Conservation (phyloP, 331 rosid species). For the Pyracantha coccinea region DNA sequence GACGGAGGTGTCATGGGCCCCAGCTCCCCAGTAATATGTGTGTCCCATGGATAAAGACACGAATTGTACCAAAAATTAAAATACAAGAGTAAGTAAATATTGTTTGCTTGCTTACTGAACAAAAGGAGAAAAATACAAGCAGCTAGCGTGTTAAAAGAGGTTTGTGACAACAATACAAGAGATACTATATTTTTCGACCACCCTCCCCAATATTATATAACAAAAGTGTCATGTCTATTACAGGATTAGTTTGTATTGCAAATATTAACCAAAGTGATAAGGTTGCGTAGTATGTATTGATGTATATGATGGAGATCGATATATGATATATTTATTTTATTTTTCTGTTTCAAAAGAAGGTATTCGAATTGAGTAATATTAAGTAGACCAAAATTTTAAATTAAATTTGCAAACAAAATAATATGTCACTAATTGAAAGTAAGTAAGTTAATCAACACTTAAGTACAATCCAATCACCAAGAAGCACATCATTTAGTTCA, state of each 20-base stretch:
- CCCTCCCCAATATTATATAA: not conserved
- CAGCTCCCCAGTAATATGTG: not conserved
- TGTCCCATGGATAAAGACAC: constrained; percentile 7
- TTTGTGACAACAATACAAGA: not conserved
- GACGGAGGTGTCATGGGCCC: not conserved
- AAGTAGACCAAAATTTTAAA: too few species aligned
- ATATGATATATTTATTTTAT: too few species aligned
- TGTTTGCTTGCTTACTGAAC: not conserved
- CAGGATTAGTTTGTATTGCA: not conserved
- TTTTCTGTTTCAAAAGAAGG: too few species aligned
- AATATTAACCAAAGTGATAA: not conserved
- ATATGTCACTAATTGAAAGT: too few species aligned
- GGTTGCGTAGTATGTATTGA: not conserved
- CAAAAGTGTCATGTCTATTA: not conserved
- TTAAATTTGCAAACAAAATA: too few species aligned
- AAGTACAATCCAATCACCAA: too few species aligned
- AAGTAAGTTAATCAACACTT: too few species aligned
- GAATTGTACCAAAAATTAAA: not conserved
- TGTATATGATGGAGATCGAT: not conserved
- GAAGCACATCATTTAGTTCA: too few species aligned
- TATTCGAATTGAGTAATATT: too few species aligned
- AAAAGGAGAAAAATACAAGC: not conserved
- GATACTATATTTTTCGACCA: not conserved
- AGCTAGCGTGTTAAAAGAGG: not conserved
- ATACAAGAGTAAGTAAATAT: not conserved